Evolutionary conservation across 371 early-diverging fungal genomes (phyloP), one percentile per base, ranked within the genome.

Genomic region (Mortierella sp.): DNA sequence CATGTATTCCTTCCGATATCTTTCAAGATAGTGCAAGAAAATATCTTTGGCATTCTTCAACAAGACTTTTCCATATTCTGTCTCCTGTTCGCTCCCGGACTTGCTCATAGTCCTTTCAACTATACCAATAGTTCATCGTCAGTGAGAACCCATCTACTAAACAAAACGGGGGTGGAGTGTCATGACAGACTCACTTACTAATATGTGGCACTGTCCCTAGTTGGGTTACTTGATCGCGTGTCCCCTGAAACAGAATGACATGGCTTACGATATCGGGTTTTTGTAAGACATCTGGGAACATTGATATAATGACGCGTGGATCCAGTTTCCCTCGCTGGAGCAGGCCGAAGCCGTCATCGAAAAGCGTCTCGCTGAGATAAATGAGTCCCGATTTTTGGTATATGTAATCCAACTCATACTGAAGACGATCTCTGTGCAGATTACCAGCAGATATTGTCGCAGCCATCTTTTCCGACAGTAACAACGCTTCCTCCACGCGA

Each of bases 321-420:
- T 93, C 92, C 16, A 92, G 67, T 19, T 87, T 83, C 3, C 94
- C 94, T 77, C 90, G 89, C 22, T 89, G 81, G 24, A 96, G 77
- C 11, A 89, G 77, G 0, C 69, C 59, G 66, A 93, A 86, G 0
- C 94, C 94, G 66, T 92, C 90, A 28, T 94, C 92, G 78, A 94
- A 94, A 0, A 91, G 64, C 0, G 93, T 91, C 58, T 90, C 90
- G 33, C 87, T 85, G 13, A 95, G 82, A 47, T 88, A 87, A 16
- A 92, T 69, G 5, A 94, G 60, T 7, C 92, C 95, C 4, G 92
- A 92, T 50, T 92, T 91, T 70, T 92, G 91, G 65, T 91, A 91
- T 10, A 91, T 87, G 55, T 87, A 88, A 43, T 87, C 84, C 21
- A 92, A 70, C 64, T 92, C 92, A 3, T 74, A 68, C 58, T 85